Conservation (phyloP, 1,139 yeast genomes). For the Debaryomyces fabryi region DNA sequence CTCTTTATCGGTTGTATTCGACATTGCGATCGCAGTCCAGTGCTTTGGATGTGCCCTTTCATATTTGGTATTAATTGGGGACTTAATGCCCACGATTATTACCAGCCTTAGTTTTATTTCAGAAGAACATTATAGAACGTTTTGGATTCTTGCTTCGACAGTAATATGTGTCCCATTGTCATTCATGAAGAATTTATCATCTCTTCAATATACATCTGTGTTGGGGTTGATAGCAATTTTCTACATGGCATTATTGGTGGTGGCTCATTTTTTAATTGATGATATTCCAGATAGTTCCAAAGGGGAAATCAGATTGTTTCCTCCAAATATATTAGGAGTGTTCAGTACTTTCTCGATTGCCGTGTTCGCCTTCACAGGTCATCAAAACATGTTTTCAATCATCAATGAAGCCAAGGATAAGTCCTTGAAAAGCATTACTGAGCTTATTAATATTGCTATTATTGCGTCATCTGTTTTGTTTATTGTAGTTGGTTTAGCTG, state of each 20-base stretch:
- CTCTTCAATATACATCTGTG: constrained; percentile 47
- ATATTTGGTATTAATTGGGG: constrained; percentile 49
- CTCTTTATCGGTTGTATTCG: constrained; percentile 76
- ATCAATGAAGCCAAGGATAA: constrained; percentile 58
- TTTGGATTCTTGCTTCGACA: constrained; percentile 43
- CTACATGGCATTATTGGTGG: constrained; percentile 42
- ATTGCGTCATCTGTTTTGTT: constrained; percentile 37
- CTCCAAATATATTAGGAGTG: constrained; percentile 61
- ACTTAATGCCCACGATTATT: constrained; percentile 47
- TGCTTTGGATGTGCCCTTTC: constrained; percentile 59
- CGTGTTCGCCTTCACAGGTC: constrained; percentile 54
- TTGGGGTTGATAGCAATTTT: constrained; percentile 44
- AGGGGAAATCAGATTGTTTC: constrained; percentile 61
- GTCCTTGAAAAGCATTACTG: constrained; percentile 49
- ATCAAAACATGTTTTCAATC: constrained; percentile 53
- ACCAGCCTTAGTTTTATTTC: constrained; percentile 25
- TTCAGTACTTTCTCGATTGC: constrained; percentile 59
- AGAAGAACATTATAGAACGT: constrained; percentile 26
- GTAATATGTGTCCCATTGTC: constrained; percentile 45
- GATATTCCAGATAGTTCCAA: constrained; percentile 49
- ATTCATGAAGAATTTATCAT: constrained; percentile 46
- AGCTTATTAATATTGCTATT: constrained; percentile 60
- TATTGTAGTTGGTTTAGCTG: constrained; percentile 44
- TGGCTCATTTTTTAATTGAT: constrained; percentile 34
- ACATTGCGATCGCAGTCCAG: constrained; percentile 83